Conservation (phyloP, 2,329 filamentous ascomycete genomes). For the Cladosporium sp. region DNA sequence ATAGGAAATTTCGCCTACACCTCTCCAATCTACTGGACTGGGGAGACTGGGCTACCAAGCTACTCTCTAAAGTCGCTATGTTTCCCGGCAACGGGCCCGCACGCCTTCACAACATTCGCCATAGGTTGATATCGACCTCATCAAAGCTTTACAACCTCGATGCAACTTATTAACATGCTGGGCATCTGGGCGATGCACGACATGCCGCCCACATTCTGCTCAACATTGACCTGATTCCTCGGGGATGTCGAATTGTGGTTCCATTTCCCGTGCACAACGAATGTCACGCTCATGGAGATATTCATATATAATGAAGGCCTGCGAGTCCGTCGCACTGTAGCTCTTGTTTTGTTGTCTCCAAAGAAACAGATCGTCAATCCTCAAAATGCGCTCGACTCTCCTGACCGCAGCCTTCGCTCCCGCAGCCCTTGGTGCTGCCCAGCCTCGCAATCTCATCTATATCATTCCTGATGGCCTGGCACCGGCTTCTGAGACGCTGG, state of each 20-base stretch:
- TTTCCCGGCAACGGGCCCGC: too few species aligned
- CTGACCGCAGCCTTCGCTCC: not conserved
- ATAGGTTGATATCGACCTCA: too few species aligned
- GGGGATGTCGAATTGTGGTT: not conserved
- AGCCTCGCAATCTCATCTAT: conserved; percentile 15
- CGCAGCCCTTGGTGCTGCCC: not conserved
- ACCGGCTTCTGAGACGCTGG: conserved; percentile 13
- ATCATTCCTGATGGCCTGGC: conserved; percentile 17
- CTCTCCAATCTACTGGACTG: too few species aligned
- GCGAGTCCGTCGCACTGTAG: too few species aligned
- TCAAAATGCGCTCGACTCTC: not conserved
- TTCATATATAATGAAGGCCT: not conserved
- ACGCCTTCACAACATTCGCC: too few species aligned
- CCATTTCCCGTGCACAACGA: not conserved
- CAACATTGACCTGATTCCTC: not conserved
- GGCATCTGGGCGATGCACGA: not conserved
- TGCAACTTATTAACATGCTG: not conserved
- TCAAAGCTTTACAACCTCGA: too few species aligned
- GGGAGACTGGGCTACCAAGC: too few species aligned
- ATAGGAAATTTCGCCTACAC: too few species aligned
- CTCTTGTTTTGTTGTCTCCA: not conserved
- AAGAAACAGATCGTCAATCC: not conserved
- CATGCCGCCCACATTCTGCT: not conserved
- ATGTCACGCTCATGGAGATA: too few species aligned
- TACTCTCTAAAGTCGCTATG: too few species aligned